Evolutionary conservation across 75 land plant genomes (phyloP), one percentile per base, ranked within the genome.

Genomic region (Adiantum capillusveneris): DNA sequence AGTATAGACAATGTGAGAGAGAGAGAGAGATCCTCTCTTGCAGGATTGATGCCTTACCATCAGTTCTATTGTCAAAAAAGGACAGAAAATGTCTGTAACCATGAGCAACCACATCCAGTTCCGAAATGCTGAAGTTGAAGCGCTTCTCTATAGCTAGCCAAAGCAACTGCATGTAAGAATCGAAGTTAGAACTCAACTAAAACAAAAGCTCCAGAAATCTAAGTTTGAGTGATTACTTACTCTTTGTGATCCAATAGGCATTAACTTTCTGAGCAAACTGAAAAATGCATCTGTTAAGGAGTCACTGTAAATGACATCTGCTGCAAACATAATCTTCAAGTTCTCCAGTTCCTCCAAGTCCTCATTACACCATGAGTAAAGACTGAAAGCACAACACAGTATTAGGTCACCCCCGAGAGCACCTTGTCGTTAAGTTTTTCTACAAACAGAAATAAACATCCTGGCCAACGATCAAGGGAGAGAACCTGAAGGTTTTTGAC

Each of bases 301-400:
- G 62, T 85, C 81, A 49, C 77, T 76, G 57, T 93, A 93, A 46
- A 93, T 76, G 13, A 93, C 95, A 83, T 93, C 98, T 25, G 96
- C 98, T 42, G 95, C 98, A 56, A 93, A 14, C 31, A 93, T 60
- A 7, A 93, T n/a, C 18, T 72, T 56, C 31, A 75, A 78, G 44
- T 59, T 43, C 61, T 79, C 70, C 11, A 63, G 80, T 49, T 76
- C 79, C 50, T 78, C 69, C 36, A 83, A 25, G 39, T 93, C 98
- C 44, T 65, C 56, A 11, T 57, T 39, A 45, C 60, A 77, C 98
- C 98, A 93, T 0, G 50, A 64, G 53, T 81, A 81, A 27, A 69
- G 53, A n/a, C 50, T 75, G 49, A 55, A 60, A 61, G 75, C 69
- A 39, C 0, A 7, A n/a, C n/a, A n/a, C n/a, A n/a, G n/a, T n/a